Base-by-base conservation (phyloP, 2,329 filamentous ascomycete genomes). In the Aspergillus sp. region DNA sequence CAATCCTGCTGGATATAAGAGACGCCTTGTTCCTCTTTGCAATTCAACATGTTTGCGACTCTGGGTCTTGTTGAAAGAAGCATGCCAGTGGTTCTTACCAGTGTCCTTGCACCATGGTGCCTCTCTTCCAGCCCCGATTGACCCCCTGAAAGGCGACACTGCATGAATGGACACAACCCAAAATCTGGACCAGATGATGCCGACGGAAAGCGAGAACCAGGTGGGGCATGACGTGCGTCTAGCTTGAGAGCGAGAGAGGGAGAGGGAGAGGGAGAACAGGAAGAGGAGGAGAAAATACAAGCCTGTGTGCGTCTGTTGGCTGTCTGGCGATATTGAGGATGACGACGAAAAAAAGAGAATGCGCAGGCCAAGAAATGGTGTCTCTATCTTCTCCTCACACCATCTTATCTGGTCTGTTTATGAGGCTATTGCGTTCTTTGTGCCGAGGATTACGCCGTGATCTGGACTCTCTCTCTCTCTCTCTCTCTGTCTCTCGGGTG, bases 1-100 rank as follows among this genome's bases (percentile, higher is more conserved):
- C 48, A 42, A 47, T 32, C 12, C 30, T 29, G 35, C 38, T 28
- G 34, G 48, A 57, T 63, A 65, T 63, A 64, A 64, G 54, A 55
- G 44, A 43, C 51, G 49, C 44, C 41, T 19, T 43, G 44, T 43
- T 51, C 60, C 57, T 58, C 53, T 29, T 50, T 28, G 39, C 9
- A 29, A 7, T 30, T 27, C 44, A 38, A 19, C 19, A 19, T 19
- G 19, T 19, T 19, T 19, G 19, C 2, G 19, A 19, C 19, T 19
- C 19, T 19, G 19, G 19, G 19, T 19, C 19, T 19, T 19, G 19
- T 19, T 19, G 19, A 19, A 19, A 19, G 19, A 2, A 19, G 19
- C 19, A 19, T 19, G 19, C 19, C 19, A 19, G 19, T 19, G 19
- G 19, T 19, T 19, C 19, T 19, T 19, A 19, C 19, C 19, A 19